These are phyloP conservation scores for Ustulina deusta DNA, from an alignment of 2,329 filamentous ascomycete species.

Conservation along the genomic window DNA sequence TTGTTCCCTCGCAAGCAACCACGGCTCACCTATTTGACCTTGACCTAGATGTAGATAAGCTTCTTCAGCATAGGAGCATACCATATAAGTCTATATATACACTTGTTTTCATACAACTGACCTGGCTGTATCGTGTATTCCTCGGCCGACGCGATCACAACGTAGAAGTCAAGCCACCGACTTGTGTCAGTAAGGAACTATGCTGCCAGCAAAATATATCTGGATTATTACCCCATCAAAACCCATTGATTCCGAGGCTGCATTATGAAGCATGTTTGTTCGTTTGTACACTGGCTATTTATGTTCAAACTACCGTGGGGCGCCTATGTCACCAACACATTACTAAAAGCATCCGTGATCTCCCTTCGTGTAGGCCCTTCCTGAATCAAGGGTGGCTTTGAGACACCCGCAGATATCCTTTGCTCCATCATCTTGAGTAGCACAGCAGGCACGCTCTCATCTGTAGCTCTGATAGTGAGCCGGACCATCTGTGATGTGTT, in stretches of 20 bases:
- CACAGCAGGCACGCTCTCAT: conserved; percentile 85
- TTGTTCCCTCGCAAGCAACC: neutral
- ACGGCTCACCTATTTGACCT: neutral
- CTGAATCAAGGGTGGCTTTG: conserved; percentile 55
- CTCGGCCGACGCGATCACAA: neutral
- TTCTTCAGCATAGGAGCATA: neutral
- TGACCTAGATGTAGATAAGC: neutral
- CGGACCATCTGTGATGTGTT: conserved; percentile 79
- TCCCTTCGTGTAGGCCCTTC: conserved; percentile 60
- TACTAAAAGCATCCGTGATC: conserved; percentile 68
- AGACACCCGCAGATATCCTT: conserved; percentile 70
- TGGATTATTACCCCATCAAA: conserved; percentile 8
- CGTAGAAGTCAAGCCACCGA: neutral
- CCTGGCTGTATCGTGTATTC: neutral
- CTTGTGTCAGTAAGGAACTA: neutral
- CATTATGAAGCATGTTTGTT: conserved; percentile 16
- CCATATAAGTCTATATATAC: neutral
- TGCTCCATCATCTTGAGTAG: conserved; percentile 90
- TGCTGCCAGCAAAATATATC: neutral
- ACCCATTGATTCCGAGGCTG: conserved; percentile 8
- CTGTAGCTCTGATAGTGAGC: conserved; percentile 91
- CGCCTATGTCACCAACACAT: conserved; percentile 63
- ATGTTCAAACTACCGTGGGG: conserved; percentile 36
- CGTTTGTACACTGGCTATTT: conserved; percentile 33
- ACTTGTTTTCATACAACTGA: neutral